These are phyloP conservation scores for Wickerhamiella bombiphila DNA, from an alignment of 805 yeast species.

Conservation along the genomic window DNA sequence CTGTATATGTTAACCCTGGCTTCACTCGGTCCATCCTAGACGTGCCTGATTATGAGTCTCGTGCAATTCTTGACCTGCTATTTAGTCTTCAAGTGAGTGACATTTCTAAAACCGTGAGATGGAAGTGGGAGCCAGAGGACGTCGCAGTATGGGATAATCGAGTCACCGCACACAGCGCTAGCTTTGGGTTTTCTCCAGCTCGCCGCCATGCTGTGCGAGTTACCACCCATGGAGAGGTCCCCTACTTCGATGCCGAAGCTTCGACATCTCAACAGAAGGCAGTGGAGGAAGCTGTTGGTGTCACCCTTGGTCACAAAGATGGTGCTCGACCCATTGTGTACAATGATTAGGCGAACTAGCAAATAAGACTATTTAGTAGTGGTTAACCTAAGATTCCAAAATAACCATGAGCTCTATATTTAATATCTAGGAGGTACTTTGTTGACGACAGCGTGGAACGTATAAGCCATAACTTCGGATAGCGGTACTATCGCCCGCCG, in stretches of 20 bases:
- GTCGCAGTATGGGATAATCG: constrained; percentile 74
- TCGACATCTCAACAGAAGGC: constrained; percentile 14
- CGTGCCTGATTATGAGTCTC: constrained; percentile 53
- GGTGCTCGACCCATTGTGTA: constrained; percentile 19
- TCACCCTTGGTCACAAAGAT: constrained; percentile 18
- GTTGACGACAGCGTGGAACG: no score
- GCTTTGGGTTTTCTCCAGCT: constrained; percentile 57
- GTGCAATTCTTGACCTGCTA: constrained; percentile 40
- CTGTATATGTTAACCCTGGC: constrained; percentile 42
- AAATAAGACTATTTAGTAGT: neutral
- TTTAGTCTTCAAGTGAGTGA: constrained; percentile 36
- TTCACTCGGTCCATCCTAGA: constrained; percentile 54
- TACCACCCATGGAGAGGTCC: constrained; percentile 64
- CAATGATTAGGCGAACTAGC: constrained; percentile 17
- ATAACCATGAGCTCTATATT: neutral
- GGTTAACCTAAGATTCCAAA: neutral
- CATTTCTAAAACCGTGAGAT: constrained; percentile 53
- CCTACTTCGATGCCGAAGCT: constrained; percentile 23
- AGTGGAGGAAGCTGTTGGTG: constrained; percentile 18
- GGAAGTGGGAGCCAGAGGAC: constrained; percentile 54
- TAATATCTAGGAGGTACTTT: neutral
- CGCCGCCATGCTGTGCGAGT: constrained; percentile 62
- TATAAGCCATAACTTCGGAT: no score
- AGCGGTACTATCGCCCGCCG: no score
- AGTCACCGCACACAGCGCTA: constrained; percentile 51